These are phyloP conservation scores for Globisporangium spiculum DNA, from an alignment of 352 stramenopile genomes.

Conservation along the genomic window DNA sequence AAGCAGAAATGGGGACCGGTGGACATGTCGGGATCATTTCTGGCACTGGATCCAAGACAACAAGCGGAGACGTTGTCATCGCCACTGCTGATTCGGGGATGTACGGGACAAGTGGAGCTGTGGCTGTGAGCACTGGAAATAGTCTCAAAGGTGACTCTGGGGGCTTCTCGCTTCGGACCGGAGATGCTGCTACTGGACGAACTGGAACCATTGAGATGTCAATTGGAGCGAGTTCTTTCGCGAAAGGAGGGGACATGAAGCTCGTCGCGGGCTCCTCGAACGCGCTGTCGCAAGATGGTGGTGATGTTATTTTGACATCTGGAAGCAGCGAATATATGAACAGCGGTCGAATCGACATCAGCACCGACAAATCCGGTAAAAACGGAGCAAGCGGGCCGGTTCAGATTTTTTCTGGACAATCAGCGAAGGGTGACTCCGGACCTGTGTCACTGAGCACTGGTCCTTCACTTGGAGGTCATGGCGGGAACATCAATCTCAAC, in stretches of 20 bases:
- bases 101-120: conserved; percentile 66
- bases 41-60: conserved; percentile 34
- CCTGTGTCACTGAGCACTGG: conserved; percentile 68
- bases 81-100: conserved; percentile 60
- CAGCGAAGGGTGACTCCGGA: conserved; percentile 62
- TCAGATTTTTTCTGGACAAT: conserved; percentile 52
- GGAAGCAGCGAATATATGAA: conserved; percentile 62
- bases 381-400: conserved; percentile 78
- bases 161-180: conserved; percentile 50
- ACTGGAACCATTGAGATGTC: conserved; percentile 42
- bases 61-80: conserved; percentile 61
- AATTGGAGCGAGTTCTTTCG: conserved; percentile 54
- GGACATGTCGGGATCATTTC: conserved; percentile 47
- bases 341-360: conserved; percentile 78
- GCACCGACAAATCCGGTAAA: conserved; percentile 69
- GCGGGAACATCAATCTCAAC: conserved; percentile 59
- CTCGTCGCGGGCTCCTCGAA: conserved; percentile 59
- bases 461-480: conserved; percentile 44
- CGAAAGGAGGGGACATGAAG: conserved; percentile 69
- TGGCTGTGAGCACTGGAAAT: conserved; percentile 57
- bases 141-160: conserved; percentile 58
- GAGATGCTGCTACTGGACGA: conserved; percentile 42
- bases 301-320: conserved; percentile 71
- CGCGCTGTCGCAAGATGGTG: conserved; percentile 49
- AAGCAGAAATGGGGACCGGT: conserved; percentile 43